Base-by-base conservation (phyloP, 192 early-diverging fungal species). In the Lunasporangiospora selenospora region DNA sequence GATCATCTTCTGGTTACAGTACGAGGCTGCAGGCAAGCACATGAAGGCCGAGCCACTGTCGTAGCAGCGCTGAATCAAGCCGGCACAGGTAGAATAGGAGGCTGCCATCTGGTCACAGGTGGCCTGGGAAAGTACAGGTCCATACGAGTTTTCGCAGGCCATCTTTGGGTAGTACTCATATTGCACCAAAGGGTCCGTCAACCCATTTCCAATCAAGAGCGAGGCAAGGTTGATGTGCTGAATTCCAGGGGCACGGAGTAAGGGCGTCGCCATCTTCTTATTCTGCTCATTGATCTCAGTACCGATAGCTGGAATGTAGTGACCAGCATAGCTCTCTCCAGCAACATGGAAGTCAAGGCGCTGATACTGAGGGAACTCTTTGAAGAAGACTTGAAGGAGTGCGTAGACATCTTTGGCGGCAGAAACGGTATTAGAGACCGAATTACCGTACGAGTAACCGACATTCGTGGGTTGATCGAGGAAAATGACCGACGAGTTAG, bases 291-390 rank as follows among this genome's bases (percentile, higher is more conserved):
- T 81, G 66, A 99, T 95, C 37, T 89, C 90, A 49, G 80, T 75
- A 9, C 87, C 95, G 29, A 95, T 89, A 31, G 91, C 95, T 21
- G 97, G 97, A 43, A 99, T 84, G 65, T 98, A 99, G 79, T 97
- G 95, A 4, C 97, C 97, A 6, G 84, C 91, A 46, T 94, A 89
- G 39, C 81, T 86, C 79, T 97, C 94, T 53, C 95, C 96, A 64
- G 92, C 92, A 24, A 97, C 82, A 69, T 95, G 92, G 63, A 98
- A 93, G 56, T 89, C 85, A 41, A 87, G 78, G 29, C 80, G 50
- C 12, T 86, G 80, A 65, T 94, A 98, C 77, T 97, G 63, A n/a
- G 86, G 83, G 85, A 94, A 93, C 59, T 89, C 84, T 53, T 88
- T 69, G 57, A 96, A 89, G 84, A 98, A 94, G 26, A 98, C 81